phyloP scores from a whole-genome alignment of 2,329 filamentous ascomycete genomes.

The Trichoderma endophyticum region DNA sequence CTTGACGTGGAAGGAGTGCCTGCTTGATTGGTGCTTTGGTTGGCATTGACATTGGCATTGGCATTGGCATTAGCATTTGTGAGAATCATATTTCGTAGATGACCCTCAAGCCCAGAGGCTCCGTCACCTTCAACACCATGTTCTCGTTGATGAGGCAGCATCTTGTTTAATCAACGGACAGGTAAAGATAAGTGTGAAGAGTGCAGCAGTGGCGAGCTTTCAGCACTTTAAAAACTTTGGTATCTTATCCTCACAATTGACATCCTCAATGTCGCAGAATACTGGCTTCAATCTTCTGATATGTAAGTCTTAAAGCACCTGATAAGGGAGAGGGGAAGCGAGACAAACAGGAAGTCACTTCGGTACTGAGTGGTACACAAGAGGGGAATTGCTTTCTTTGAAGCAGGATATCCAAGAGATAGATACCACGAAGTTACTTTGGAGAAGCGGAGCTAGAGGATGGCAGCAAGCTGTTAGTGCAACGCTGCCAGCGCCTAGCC shows the following conservation, averaged over 20 bases:
- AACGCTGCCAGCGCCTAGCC: neutral
- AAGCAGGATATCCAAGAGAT: neutral
- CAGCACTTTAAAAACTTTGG: neutral
- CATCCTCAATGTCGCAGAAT: neutral
- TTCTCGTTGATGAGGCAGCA: neutral
- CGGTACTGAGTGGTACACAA: neutral
- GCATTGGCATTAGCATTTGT: constrained; percentile 48
- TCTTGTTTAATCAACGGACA: neutral
- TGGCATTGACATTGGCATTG: constrained; percentile 39
- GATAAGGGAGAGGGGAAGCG: neutral
- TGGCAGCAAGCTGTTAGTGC: neutral
- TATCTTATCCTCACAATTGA: neutral
- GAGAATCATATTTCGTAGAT: constrained; percentile 58
- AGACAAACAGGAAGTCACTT: neutral
- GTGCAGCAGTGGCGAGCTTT: neutral
- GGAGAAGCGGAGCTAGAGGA: neutral
- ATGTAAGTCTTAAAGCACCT: neutral
- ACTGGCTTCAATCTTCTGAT: neutral
- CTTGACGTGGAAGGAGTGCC: constrained; percentile 23
- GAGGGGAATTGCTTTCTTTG: neutral
- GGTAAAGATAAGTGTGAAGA: neutral
- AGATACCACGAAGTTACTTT: neutral
- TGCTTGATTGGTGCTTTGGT: neutral
- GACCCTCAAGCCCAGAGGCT: constrained; percentile 48
- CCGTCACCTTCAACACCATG: neutral